Percentiles rank a stretch among this genome's conserved stretches.
phyloP scores from a whole-genome alignment of 2,329 filamentous ascomycete species.

The Boeremia exigua region DNA sequence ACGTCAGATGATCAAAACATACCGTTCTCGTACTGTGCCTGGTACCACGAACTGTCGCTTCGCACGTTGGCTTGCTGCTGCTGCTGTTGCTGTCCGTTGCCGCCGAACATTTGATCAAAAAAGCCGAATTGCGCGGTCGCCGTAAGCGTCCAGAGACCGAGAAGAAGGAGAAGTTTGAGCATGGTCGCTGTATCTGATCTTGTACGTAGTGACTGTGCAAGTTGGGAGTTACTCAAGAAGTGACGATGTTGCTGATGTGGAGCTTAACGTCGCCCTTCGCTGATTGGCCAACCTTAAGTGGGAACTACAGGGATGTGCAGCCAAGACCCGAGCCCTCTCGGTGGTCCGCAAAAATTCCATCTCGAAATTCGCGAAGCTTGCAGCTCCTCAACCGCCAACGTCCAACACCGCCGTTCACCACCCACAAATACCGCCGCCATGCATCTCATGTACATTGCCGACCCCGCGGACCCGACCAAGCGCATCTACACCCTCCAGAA shows the following conservation, averaged over 20 bases:
- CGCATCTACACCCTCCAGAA: constrained; percentile 96
- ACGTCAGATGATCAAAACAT: constrained; percentile 26
- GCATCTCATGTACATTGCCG: constrained; percentile 87
- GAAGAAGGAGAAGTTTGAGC: constrained; percentile 36
- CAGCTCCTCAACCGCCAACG: constrained; percentile 1
- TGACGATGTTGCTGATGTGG: constrained; percentile 26
- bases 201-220: neutral
- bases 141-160: constrained; percentile 63
- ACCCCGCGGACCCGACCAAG: constrained; percentile 71
- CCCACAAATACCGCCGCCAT: constrained; percentile 48
- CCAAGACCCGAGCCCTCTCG: constrained; percentile 17
- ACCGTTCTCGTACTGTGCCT: constrained; percentile 72
- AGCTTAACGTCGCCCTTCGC: constrained; percentile 3
- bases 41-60: constrained; percentile 84
- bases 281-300: neutral
- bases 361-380: constrained; percentile 19
- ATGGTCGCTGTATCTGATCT: neutral
- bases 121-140: constrained; percentile 88
- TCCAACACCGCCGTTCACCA: neutral
- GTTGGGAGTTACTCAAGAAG: neutral
- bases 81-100: constrained; percentile 63
- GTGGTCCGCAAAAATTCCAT: constrained; percentile 33
- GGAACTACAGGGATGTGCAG: neutral
- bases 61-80: constrained; percentile 77
- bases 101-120: constrained; percentile 96